Evolutionary conservation across 345 rosid genomes (phyloP).

Genomic region (Eucalyptus cloeziana): DNA sequence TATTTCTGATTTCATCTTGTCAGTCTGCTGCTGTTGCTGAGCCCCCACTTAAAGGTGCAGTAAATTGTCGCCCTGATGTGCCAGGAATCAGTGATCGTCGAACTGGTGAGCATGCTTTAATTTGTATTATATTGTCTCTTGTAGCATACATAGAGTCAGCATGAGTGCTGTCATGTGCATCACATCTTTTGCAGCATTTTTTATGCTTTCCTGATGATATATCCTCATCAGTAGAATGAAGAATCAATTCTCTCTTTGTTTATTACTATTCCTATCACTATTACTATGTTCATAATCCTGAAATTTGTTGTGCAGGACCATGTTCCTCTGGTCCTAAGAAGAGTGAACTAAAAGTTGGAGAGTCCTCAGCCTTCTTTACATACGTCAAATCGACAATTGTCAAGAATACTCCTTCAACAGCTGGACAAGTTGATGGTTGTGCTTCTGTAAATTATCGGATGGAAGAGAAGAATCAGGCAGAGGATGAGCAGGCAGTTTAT

Average conservation of each 20-base stretch:
- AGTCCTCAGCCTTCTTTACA: constrained; percentile 92
- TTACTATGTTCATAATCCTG: not conserved
- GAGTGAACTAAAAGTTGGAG: constrained; percentile 68
- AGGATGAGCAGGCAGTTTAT: constrained; percentile 12
- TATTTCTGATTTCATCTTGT: not conserved
- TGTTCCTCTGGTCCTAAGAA: constrained; percentile 64
- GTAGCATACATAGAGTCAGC: not conserved
- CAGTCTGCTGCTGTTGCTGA: constrained; percentile 22
- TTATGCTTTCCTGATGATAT: not conserved
- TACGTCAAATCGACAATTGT: constrained; percentile 59
- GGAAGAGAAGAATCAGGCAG: constrained; percentile 19
- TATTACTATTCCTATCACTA: not conserved
- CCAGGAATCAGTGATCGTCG: constrained; percentile 45
- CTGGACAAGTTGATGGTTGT: constrained; percentile 5
- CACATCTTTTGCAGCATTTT: not conserved
- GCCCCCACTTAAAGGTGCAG: constrained; percentile 12
- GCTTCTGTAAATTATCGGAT: constrained; percentile 3
- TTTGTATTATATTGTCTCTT: not conserved
- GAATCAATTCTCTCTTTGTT: not conserved
- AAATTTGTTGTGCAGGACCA: constrained; percentile 35
- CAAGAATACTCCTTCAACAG: constrained; percentile 10
- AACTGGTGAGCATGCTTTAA: constrained; percentile 37
- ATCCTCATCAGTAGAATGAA: not conserved
- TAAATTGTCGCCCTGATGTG: constrained; percentile 32
- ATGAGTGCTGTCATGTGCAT: not conserved